Evolutionary conservation across 768 basidiomycete genomes (phyloP), one percentile per base, ranked within the genome.

Genomic region (Filobasidium floriforme): DNA sequence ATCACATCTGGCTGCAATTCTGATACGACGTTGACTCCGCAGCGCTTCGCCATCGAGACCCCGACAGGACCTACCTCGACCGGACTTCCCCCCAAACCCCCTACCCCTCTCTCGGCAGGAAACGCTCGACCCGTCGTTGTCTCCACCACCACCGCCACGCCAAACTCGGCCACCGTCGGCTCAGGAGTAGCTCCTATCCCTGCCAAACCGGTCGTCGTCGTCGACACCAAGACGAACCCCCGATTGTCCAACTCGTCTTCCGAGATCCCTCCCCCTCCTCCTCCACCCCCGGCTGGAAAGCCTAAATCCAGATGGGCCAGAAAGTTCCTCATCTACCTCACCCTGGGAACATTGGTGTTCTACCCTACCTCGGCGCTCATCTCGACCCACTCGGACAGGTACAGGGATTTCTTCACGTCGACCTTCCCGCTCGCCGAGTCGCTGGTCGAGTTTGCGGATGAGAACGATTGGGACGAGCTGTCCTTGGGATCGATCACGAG

Each of bases 321-420:
- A 65, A 82, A 80, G 61, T 79, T 90, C 61, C 75, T 93, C 40
- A 81, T 87, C 78, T 85, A 88, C 62, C 86, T 89, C 18, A 79
- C 87, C 51, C 82, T 85, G 11, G 82, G 85, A 24, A 85, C 85
- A 19, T 85, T 87, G 59, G 85, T 86, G 19, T 91, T 92, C 81
- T 94, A 92, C 82, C 80, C 87, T 66, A 85, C 87, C 60, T 90
- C 90, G 78, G 84, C 87, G 10, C 88, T 89, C 77, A 80, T 86
- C 66, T 85, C 90, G 24, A 88, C 88, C 81, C 84, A 88, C 72
- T 86, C 84, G 77, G 87, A 87, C 70, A 77, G 81, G 1, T 96
- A 93, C 81, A 86, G 89, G 75, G 88, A 93, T 70, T 83, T 94
- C 76, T 96, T 96, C 82, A 83, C 86, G 64, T 85, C 87, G 71